Evolutionary conservation across 805 yeast genomes (phyloP).

Genomic region (Kodamaea hsintzibuensis): DNA sequence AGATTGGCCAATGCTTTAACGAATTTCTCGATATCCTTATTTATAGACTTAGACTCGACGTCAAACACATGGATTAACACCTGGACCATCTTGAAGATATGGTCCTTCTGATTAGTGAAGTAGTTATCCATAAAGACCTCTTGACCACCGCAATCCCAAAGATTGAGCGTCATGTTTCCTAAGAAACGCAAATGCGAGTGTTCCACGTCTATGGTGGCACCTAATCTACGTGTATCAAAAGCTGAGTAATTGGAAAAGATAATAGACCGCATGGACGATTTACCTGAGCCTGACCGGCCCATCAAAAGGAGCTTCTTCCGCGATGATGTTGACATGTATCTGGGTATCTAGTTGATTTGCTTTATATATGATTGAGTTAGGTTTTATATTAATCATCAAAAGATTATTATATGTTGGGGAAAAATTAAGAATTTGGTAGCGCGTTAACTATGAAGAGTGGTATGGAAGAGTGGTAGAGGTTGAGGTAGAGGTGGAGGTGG

Average conservation of each 20-base stretch:
- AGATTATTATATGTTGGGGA: not conserved
- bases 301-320: slow-evolving; percentile 46
- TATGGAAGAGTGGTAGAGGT: not conserved
- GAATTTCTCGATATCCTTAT: slow-evolving; percentile 91
- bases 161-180: slow-evolving; percentile 91
- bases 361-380: not conserved
- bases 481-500: not conserved
- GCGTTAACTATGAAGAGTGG: not conserved
- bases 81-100: slow-evolving; percentile 92
- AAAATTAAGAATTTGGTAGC: not conserved
- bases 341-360: not conserved
- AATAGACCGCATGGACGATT: slow-evolving; percentile 95
- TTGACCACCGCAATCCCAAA: slow-evolving; percentile 99
- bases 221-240: slow-evolving; percentile 89
- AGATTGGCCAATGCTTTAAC: slow-evolving; percentile 78
- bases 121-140: slow-evolving; percentile 96
- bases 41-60: slow-evolving; percentile 87
- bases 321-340: slow-evolving; percentile 29
- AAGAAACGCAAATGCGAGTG: slow-evolving; percentile 90
- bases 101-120: slow-evolving; percentile 83
- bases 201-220: slow-evolving; percentile 98
- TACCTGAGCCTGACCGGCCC: slow-evolving; percentile 98
- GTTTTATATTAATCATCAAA: not conserved
- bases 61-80: slow-evolving; percentile 95
- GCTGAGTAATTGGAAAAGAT: slow-evolving; percentile 96